A percentile compares a stretch with the other conserved stretches of the same genome.
Conservation (phyloP, 2,329 filamentous ascomycete species). For the Diaporthe humulicola region DNA sequence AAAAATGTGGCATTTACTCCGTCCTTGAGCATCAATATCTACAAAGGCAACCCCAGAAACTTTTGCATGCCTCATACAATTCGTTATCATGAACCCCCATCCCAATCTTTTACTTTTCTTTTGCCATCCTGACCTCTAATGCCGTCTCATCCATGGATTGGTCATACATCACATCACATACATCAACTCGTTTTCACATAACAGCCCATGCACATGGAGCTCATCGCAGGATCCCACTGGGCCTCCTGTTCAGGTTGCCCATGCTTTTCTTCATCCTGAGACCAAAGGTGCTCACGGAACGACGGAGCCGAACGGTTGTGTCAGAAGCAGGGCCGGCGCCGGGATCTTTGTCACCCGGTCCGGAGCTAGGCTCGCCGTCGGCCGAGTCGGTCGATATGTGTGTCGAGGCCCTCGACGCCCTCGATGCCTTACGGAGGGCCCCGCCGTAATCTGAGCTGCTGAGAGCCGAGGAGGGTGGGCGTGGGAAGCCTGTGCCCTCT, state of each 20-base stretch:
- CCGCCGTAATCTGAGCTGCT: neutral
- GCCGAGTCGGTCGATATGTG: neutral
- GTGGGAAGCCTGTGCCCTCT: constrained; percentile 9
- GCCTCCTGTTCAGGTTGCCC: constrained; percentile 4
- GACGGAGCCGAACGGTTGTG: neutral
- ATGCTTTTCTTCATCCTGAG: constrained; percentile 32
- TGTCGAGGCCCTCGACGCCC: constrained; percentile 1
- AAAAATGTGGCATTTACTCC: neutral
- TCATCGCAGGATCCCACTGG: constrained; percentile 1
- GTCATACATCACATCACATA: neutral
- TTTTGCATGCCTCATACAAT: constrained; percentile 1
- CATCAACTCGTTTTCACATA: neutral
- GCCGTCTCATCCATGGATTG: neutral
- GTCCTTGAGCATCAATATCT: neutral
- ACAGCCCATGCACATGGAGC: neutral
- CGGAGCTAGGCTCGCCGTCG: neutral
- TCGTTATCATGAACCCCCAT: neutral
- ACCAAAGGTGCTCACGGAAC: constrained; percentile 3
- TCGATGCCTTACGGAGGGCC: neutral
- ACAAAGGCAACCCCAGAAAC: neutral
- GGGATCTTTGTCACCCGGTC: neutral
- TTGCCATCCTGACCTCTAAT: neutral
- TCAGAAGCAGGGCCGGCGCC: neutral
- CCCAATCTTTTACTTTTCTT: neutral
- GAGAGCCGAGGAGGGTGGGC: neutral